Base-by-base conservation (phyloP, 2,329 filamentous ascomycete genomes). In the Colletotrichum sp. region DNA sequence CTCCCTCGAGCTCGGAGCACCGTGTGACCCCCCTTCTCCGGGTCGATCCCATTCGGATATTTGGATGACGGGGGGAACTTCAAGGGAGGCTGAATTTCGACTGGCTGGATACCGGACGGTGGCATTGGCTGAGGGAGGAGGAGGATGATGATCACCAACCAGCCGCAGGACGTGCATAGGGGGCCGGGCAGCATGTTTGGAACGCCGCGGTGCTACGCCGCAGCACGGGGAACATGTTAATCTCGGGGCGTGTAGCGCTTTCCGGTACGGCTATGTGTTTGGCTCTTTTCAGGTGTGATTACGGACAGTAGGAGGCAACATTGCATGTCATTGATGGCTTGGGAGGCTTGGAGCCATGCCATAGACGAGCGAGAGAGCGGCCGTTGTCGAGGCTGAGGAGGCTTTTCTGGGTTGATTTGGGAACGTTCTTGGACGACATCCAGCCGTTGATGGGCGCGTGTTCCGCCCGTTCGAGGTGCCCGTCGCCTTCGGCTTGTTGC, bases 1-100 rank as follows among this genome's bases (percentile, higher is more conserved):
- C 71, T 30, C 39, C 59, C 26, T 68, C 21, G 14, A 75, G 69
- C 69, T 75, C 69, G 73, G 73, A 60, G 73, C 73, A 52, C 73
- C 32, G 63, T 48, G 59, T 73, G 69, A 65, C 39, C 26, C 63
- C 63, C 69, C 21, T 39, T 34, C 12, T 21, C 64, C 39, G 69
- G 32, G 63, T 59, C 57, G 73, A 68, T 72, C 73, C 32, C 66
- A 39, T 48, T 65, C 67, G 55, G 28, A 30, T 39, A 64, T 64
- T 59, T 68, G 73, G 69, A 36, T 32, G 52, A 59, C 30, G 55
- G 39, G 14, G 71, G n/a, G 21, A 39, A 66, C 57, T 34, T 43
- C 24, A 32, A 59, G 66, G 52, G 32, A 59, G 66, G 66, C 66
- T 68, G 52, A 68, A 34, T 24, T n/a, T 12, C 21, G 5, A 60